phyloP scores from a whole-genome alignment of 371 early-diverging fungal genomes.

The Thermomucor indicae-seudaticae region DNA sequence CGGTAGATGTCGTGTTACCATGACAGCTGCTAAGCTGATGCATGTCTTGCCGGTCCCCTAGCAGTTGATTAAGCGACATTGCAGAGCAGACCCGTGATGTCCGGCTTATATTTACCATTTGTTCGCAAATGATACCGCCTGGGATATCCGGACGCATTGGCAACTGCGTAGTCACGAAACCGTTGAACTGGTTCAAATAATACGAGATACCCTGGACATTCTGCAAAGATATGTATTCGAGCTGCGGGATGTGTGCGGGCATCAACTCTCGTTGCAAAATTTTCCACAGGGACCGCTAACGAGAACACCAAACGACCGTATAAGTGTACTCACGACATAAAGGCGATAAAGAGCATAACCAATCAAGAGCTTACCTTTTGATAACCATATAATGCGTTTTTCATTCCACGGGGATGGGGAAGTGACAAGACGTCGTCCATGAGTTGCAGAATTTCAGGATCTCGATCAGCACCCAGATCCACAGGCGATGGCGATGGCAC shows the following conservation, averaged over 20 bases:
- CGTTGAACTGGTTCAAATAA: conserved; percentile 29
- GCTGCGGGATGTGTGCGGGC: conserved; percentile 41
- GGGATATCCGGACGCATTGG: conserved; percentile 37
- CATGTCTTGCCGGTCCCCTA: conserved; percentile 76
- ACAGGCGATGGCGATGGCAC: conserved; percentile 34
- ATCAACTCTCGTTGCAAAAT: conserved; percentile 59
- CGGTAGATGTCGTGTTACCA: conserved; percentile 53
- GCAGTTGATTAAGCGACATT: background rate
- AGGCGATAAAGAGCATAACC: background rate
- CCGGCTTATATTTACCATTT: conserved; percentile 51
- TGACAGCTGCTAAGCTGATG: conserved; percentile 63
- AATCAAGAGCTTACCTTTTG: conserved; percentile 33
- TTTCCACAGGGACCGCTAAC: conserved; percentile 56
- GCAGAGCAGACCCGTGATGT: no score
- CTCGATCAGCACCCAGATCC: conserved; percentile 1
- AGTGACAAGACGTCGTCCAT: conserved; percentile 7
- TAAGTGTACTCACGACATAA: background rate
- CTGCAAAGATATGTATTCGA: conserved; percentile 24
- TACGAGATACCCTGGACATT: conserved; percentile 35
- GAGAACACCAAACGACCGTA: background rate
- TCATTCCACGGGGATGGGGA: conserved; percentile 48
- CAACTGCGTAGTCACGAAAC: conserved; percentile 12
- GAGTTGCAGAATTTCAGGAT: conserved; percentile 11
- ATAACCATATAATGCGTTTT: conserved; percentile 51
- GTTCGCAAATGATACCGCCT: conserved; percentile 77